Evolutionary conservation across 345 rosid species (phyloP), one percentile per base, ranked within the genome.

Genomic region (Linum trigynum): DNA sequence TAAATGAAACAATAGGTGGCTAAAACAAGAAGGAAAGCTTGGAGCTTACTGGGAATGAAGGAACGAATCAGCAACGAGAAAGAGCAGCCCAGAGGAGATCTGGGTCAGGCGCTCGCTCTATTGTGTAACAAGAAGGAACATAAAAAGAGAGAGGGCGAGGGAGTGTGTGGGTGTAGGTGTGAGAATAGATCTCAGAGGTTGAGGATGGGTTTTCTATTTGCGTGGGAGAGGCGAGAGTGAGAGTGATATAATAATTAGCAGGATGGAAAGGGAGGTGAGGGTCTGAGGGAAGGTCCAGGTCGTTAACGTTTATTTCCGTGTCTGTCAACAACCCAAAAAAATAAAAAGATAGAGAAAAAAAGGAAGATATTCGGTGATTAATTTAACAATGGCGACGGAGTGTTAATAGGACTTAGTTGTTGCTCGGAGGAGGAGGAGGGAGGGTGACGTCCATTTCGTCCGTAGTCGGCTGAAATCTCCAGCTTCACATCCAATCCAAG

Each of bases 101-200:
- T 5, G 10, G 53, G 14, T 9, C 14, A n/a, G 38, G 59, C 32
- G 32, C 32, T 23, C 66, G 76, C 65, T 68, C 76, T 61, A 60
- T 50, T 23, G 17, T 66, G 7, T 35, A 23, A 23, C 32, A 23
- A 23, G 32, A 23, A 23, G 32, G 32, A 23, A 23, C 32, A 23
- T 23, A 23, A 23, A 23, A 23, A 23, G 43, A 36, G 35, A 39
- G 72, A 1, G 10, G 12, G 65, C 35, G 32, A 23, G 32, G 32
- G 32, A 15, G 32, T 23, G 32, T 23, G 32, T 23, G 65, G 38
- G 45, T 59, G 38, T 0, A 15, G 37, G 59, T 7, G 71, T 42
- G 12, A 39, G 53, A 57, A 45, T 65, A 67, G 76, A 76, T 76
- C 76, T 61, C 39, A 6, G 55, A 41, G 64, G 7, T 59, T n/a